Evolutionary conservation across 208 protist genomes (phyloP).

Genomic region (Wallacemonas rigidus): DNA sequence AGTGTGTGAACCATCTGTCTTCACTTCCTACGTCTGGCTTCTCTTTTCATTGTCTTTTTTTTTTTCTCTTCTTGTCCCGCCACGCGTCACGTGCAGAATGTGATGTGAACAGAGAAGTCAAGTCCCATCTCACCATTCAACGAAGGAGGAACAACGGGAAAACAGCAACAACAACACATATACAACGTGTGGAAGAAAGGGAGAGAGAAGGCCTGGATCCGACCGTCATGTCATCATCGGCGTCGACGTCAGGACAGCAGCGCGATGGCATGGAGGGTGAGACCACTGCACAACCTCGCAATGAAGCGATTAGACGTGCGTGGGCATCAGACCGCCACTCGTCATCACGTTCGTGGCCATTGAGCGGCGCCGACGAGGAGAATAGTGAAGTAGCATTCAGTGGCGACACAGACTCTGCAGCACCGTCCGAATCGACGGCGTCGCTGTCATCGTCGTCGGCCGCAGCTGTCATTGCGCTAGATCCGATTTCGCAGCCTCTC

Average conservation of each 20-base stretch:
- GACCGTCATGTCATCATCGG: background rate
- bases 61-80: background rate
- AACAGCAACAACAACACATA: background rate
- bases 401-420: background rate
- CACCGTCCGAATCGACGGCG: background rate
- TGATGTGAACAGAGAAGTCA: background rate
- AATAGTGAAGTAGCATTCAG: background rate
- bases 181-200: background rate
- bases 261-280: background rate
- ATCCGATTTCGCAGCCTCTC: conserved; percentile 13
- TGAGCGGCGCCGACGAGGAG: background rate
- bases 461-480: background rate
- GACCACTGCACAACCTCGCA: background rate
- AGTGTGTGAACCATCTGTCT: no score
- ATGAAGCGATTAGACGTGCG: background rate
- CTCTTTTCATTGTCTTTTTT: background rate
- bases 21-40: no score
- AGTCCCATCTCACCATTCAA: background rate
- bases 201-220: background rate
- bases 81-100: background rate
- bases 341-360: background rate
- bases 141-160: background rate
- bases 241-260: background rate
- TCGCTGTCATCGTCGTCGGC: background rate
- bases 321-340: no score